Percentiles rank a stretch among this genome's conserved stretches.
phyloP scores from a whole-genome alignment of 495 filamentous ascomycete species.

The Talaromyces stipitatus region DNA sequence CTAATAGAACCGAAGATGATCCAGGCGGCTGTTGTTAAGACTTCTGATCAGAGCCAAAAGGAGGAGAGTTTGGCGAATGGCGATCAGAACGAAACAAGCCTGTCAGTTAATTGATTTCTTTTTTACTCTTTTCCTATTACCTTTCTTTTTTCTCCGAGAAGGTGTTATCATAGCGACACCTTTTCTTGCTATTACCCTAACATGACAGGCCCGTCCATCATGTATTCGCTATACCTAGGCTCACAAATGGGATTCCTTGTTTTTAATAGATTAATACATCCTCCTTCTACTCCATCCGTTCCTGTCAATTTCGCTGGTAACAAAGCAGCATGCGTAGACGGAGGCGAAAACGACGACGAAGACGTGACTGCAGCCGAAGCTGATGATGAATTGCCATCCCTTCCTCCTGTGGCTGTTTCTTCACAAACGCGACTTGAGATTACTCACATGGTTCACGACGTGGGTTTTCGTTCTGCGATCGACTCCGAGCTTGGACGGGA shows the following conservation, averaged over 20 bases:
- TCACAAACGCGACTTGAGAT: conserved; percentile 19
- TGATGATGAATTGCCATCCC: background rate
- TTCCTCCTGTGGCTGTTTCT: background rate
- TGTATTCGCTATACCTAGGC: background rate
- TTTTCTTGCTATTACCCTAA: too few relatives aligned
- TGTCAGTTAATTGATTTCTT: conserved; percentile 36
- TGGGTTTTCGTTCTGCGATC: conserved; percentile 30
- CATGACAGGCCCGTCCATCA: background rate
- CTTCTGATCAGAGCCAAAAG: background rate
- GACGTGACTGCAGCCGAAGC: background rate
- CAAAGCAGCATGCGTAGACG: conserved; percentile 5
- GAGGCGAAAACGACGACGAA: background rate
- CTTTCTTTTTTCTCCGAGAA: conserved; percentile 7
- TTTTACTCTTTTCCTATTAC: conserved; percentile 15
- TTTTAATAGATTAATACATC: background rate
- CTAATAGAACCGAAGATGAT: conserved; percentile 58
- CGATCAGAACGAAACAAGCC: conserved; percentile 22
- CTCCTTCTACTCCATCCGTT: background rate
- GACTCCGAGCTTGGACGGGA: conserved; percentile 14
- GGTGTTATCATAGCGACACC: background rate
- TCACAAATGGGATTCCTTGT: background rate
- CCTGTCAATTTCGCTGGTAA: background rate
- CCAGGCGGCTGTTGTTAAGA: conserved; percentile 17
- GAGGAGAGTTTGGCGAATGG: conserved; percentile 11
- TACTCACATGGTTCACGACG: conserved; percentile 26